These are phyloP conservation scores for Phytophthora kernoviae DNA, from an alignment of 352 stramenopile species.

Conservation along the genomic window DNA sequence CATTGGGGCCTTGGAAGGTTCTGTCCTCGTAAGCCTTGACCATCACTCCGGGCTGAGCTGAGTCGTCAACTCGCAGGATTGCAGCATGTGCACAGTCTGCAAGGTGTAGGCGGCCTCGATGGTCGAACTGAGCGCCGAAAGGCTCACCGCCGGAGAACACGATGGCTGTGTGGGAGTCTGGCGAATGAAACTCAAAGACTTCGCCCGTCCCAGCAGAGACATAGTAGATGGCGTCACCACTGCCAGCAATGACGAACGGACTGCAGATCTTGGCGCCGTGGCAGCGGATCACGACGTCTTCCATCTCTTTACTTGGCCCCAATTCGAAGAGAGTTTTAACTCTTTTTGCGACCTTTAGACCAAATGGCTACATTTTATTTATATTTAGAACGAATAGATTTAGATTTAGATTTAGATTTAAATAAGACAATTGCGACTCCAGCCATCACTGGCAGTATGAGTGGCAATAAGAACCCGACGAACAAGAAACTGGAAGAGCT, in stretches of 20 bases:
- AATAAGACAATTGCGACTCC: slow-evolving; percentile 14
- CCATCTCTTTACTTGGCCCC: not conserved
- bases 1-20: slow-evolving; percentile 71
- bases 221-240: slow-evolving; percentile 59
- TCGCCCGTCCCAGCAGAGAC: slow-evolving; percentile 76
- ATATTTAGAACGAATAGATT: not conserved
- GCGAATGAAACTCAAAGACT: slow-evolving; percentile 53
- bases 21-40: slow-evolving; percentile 87
- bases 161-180: slow-evolving; percentile 53
- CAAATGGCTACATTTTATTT: not conserved
- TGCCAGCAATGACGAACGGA: slow-evolving; percentile 49
- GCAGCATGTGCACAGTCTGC: slow-evolving; percentile 76
- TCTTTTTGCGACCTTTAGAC: slow-evolving; percentile 14
- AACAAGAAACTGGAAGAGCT: slow-evolving; percentile 82
- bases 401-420: too few species aligned
- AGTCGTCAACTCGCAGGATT: slow-evolving; percentile 70
- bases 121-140: slow-evolving; percentile 69
- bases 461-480: slow-evolving; percentile 54
- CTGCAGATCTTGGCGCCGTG: slow-evolving; percentile 77
- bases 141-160: slow-evolving; percentile 77
- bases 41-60: slow-evolving; percentile 66
- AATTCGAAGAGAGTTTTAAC: slow-evolving; percentile 8
- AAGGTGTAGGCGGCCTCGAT: slow-evolving; percentile 60
- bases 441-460: slow-evolving; percentile 32
- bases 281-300: slow-evolving; percentile 50